Percentiles rank a stretch among this genome's conserved stretches.
phyloP scores from a whole-genome alignment of 2,329 filamentous ascomycete species.

The Colletotrichum brevisporum region DNA sequence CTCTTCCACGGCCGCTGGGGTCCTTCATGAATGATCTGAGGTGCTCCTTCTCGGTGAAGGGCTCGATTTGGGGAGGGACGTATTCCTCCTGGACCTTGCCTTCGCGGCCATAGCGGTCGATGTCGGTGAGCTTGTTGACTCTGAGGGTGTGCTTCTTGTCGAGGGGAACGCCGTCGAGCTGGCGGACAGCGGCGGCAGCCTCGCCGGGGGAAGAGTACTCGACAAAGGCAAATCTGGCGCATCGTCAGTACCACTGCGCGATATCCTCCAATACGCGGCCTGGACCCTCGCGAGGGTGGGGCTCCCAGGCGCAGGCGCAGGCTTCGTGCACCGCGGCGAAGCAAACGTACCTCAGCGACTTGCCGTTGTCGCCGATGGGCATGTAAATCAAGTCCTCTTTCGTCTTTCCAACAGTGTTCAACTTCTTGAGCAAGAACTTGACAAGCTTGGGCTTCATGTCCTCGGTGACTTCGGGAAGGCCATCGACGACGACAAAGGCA shows the following conservation, averaged over 20 bases:
- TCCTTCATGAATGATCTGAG: constrained; percentile 94
- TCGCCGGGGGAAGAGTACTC: constrained; percentile 94
- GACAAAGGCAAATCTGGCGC: constrained; percentile 89
- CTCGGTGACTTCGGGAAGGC: constrained; percentile 88
- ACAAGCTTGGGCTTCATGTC: constrained; percentile 94
- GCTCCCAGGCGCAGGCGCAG: constrained; percentile 1
- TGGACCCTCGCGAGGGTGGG: not conserved
- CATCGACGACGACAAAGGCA: constrained; percentile 96
- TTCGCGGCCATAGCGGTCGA: constrained; percentile 95
- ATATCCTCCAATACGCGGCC: not conserved
- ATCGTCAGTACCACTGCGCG: constrained; percentile 27
- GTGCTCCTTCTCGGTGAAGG: constrained; percentile 94
- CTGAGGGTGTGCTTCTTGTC: constrained; percentile 97
- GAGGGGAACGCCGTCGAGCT: constrained; percentile 87
- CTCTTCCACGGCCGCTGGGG: constrained; percentile 81
- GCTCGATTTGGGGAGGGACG: constrained; percentile 82
- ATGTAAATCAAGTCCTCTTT: constrained; percentile 92
- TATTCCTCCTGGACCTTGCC: constrained; percentile 95
- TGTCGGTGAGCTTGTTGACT: constrained; percentile 98
- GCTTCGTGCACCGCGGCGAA: constrained; percentile 20
- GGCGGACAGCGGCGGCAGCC: constrained; percentile 89
- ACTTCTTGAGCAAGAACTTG: constrained; percentile 95
- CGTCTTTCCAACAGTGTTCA: constrained; percentile 87
- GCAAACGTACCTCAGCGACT: constrained; percentile 82
- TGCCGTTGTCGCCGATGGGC: constrained; percentile 90